Percentiles rank a stretch among this genome's conserved stretches.
Conservation (phyloP, 2,329 filamentous ascomycete genomes). For the Fusarium bulbicola region DNA sequence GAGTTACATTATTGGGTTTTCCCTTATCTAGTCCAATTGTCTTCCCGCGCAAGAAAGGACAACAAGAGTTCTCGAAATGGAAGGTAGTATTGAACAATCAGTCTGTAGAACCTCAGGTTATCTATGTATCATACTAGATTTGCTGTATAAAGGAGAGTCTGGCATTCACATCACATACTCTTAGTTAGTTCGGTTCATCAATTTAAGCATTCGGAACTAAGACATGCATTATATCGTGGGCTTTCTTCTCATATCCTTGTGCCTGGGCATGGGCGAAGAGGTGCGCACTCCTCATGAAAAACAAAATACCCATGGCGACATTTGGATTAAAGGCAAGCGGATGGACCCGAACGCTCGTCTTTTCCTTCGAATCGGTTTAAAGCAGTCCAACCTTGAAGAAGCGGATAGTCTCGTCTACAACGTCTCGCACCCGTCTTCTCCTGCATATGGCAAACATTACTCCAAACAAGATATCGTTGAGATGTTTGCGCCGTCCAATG, state of each 20-base stretch:
- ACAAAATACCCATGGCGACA: background rate
- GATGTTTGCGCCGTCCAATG: background rate
- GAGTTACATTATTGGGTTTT: background rate
- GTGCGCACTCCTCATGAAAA: background rate
- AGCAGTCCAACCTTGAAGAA: background rate
- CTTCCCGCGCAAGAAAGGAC: background rate
- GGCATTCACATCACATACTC: background rate
- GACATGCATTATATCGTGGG: background rate
- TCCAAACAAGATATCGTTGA: background rate
- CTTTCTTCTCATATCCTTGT: background rate
- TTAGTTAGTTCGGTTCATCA: accelerated
- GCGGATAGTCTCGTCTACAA: background rate
- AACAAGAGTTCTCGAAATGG: background rate
- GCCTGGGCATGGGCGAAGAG: background rate
- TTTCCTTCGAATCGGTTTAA: background rate
- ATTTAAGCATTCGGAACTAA: background rate
- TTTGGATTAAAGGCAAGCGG: background rate
- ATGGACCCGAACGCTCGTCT: background rate
- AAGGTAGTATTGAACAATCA: background rate
- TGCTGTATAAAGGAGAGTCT: background rate
- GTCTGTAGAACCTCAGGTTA: background rate
- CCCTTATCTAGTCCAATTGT: background rate
- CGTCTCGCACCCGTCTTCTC: background rate
- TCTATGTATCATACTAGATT: background rate
- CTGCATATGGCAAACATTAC: background rate